Percentiles rank a stretch among this genome's conserved stretches.
These are phyloP conservation scores for Fusarium nurragi DNA, from an alignment of 2,329 filamentous ascomycete species.

Conservation along the genomic window DNA sequence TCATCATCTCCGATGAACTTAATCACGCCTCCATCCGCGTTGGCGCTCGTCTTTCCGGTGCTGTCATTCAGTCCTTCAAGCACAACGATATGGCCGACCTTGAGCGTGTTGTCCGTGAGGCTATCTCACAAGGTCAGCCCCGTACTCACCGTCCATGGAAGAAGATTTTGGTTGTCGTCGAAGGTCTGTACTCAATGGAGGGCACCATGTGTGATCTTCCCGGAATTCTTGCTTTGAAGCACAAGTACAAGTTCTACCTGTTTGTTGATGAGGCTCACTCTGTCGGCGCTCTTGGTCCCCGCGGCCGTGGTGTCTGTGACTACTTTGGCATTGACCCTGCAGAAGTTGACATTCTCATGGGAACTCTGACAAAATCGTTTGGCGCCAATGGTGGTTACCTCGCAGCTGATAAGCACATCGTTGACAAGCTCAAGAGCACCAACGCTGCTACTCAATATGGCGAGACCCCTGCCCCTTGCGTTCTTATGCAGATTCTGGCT, in stretches of 20 bases:
- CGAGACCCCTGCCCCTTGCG: constrained; percentile 86
- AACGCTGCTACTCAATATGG: constrained; percentile 89
- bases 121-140: constrained; percentile 95
- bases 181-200: constrained; percentile 99
- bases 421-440: constrained; percentile 87
- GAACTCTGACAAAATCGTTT: constrained; percentile 97
- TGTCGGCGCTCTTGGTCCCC: constrained; percentile 88
- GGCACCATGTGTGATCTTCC: constrained; percentile 99
- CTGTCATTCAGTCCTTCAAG: constrained; percentile 95
- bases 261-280: constrained; percentile 98
- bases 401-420: constrained; percentile 86
- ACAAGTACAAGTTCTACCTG: constrained; percentile 95
- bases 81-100: constrained; percentile 95
- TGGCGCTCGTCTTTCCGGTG: constrained; percentile 90
- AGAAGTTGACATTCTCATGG: constrained; percentile 96
- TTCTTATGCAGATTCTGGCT: constrained; percentile 89
- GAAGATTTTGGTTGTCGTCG: constrained; percentile 96
- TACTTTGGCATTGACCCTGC: constrained; percentile 92
- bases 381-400: constrained; percentile 98
- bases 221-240: constrained; percentile 84
- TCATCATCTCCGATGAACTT: constrained; percentile 95
- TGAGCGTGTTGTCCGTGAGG: constrained; percentile 86
- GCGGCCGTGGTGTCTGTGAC: constrained; percentile 92
- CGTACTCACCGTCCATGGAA: constrained; percentile 99
- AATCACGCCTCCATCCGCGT: constrained; percentile 98